Conservation (phyloP, 208 protist species). For the Wallacemonas sp. region DNA sequence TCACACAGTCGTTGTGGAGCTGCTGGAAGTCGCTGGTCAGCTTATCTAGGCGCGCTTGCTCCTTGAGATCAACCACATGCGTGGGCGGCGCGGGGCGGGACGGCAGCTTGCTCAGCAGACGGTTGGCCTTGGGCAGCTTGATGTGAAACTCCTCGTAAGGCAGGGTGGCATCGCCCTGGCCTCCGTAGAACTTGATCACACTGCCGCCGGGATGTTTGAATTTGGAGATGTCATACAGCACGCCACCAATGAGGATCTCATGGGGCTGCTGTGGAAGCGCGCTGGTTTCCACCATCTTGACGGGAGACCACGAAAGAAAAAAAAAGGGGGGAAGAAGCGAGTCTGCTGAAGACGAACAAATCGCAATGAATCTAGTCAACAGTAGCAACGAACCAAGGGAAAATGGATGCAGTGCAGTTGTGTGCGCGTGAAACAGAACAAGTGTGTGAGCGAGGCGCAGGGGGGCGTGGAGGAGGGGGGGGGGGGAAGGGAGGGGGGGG, state of each 20-base stretch:
- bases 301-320: conserved; percentile 23
- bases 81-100: conserved; percentile 38
- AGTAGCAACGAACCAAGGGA: too few relatives aligned
- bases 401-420: too few relatives aligned
- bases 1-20: conserved; percentile 40
- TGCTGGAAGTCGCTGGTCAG: conserved; percentile 58
- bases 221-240: conserved; percentile 65
- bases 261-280: conserved; percentile 35
- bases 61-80: conserved; percentile 22
- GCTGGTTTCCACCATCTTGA: conserved; percentile 1
- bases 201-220: conserved; percentile 73
- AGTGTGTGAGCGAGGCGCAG: too few relatives aligned
- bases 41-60: conserved; percentile 51
- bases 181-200: conserved; percentile 60
- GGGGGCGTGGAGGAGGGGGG: too few relatives aligned
- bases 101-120: conserved; percentile 51
- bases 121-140: conserved; percentile 47
- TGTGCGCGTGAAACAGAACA: too few relatives aligned
- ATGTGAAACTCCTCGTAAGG: conserved; percentile 71
- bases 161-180: conserved; percentile 67
- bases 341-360: conserved; percentile 1
- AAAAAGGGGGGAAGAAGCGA: conserved; percentile 9
- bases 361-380: not conserved
- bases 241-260: conserved; percentile 66
- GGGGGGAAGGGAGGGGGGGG: too few relatives aligned